These are phyloP conservation scores for Zymoseptoria crescenta DNA, from an alignment of 2,329 filamentous ascomycete genomes.

Conservation along the genomic window DNA sequence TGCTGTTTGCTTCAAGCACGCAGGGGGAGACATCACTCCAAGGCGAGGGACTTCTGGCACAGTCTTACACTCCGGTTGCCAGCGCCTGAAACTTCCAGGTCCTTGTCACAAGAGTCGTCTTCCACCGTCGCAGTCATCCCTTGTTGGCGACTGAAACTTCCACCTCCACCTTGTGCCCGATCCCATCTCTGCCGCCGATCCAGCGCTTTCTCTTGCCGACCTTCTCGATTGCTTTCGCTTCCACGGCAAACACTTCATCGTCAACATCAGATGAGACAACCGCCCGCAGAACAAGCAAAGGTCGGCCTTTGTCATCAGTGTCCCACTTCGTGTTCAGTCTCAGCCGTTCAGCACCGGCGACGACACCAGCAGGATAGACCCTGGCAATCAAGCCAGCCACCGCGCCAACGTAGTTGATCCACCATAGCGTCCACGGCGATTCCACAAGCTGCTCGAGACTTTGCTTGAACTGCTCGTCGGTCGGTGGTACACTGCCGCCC, in stretches of 20 bases:
- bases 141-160: constrained; percentile 4
- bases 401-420: constrained; percentile 56
- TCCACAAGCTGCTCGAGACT: constrained; percentile 49
- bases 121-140: background rate
- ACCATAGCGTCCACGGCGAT: constrained; percentile 50
- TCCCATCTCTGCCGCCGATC: constrained; percentile 35
- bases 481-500: constrained; percentile 56
- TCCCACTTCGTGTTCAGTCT: constrained; percentile 37
- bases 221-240: constrained; percentile 43
- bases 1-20: background rate
- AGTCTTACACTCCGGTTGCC: background rate
- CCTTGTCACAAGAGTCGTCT: background rate
- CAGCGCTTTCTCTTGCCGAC: constrained; percentile 55
- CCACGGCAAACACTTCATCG: constrained; percentile 35
- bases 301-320: constrained; percentile 34
- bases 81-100: background rate
- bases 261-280: constrained; percentile 33
- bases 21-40: background rate
- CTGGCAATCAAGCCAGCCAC: constrained; percentile 51
- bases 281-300: constrained; percentile 38
- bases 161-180: constrained; percentile 36
- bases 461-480: constrained; percentile 48
- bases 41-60: background rate
- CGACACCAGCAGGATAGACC: constrained; percentile 54
- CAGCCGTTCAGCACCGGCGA: constrained; percentile 35